phyloP scores from a whole-genome alignment of 495 filamentous ascomycete genomes.

The Sabuloglossum arenarium region DNA sequence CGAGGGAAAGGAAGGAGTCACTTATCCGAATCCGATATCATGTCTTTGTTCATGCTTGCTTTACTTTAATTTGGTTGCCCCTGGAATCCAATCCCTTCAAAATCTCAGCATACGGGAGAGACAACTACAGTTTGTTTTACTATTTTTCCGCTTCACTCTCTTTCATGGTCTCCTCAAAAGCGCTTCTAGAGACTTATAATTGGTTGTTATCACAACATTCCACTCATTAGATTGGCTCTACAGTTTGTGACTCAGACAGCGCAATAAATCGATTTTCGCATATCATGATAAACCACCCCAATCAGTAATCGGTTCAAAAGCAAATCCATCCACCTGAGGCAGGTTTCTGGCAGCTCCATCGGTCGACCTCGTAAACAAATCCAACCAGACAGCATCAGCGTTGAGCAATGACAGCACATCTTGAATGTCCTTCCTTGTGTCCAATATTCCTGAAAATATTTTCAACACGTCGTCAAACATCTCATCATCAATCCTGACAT shows the following conservation, averaged over 20 bases:
- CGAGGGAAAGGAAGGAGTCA: background rate
- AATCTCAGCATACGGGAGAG: background rate
- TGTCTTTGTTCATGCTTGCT: background rate
- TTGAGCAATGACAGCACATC: slow-evolving; percentile 36
- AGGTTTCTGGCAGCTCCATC: background rate
- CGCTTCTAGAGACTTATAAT: background rate
- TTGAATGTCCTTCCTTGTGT: slow-evolving; percentile 24
- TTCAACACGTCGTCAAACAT: slow-evolving; percentile 48
- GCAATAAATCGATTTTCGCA: background rate
- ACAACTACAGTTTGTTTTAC: background rate
- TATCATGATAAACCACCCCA: background rate
- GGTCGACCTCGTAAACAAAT: background rate
- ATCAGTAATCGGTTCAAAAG: background rate
- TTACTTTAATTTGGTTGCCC: background rate
- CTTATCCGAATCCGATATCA: background rate
- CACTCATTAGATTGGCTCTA: background rate
- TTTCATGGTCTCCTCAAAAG: background rate
- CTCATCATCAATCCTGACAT: slow-evolving; percentile 36
- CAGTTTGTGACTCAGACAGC: background rate
- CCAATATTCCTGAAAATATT: slow-evolving; percentile 31
- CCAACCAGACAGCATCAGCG: slow-evolving; percentile 47
- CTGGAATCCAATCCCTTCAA: background rate
- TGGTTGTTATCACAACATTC: background rate
- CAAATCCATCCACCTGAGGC: background rate
- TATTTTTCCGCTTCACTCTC: background rate